Percentiles rank a stretch among this genome's conserved stretches.
Evolutionary conservation across 129 eudicot genomes (phyloP).

Genomic region (Artemisia annua): DNA sequence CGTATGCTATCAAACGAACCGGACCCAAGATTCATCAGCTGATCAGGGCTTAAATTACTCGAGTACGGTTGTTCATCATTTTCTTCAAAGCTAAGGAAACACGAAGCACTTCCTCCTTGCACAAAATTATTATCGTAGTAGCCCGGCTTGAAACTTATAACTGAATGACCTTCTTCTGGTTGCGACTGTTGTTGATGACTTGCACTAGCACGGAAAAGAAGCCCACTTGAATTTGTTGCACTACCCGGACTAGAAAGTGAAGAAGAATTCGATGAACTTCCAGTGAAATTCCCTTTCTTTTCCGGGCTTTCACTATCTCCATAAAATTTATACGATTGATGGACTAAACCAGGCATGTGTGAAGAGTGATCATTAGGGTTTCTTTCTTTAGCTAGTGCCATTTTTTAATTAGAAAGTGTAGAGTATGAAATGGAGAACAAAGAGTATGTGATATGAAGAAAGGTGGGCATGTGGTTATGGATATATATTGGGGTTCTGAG

Average conservation of each 20-base stretch:
- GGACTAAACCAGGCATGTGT: conserved; percentile 32
- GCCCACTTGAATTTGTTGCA: conserved; percentile 50
- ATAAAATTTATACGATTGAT: conserved; percentile 39
- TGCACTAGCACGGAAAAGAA: conserved; percentile 26
- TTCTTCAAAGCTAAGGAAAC: conserved; percentile 72
- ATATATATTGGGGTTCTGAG: conserved; percentile 24
- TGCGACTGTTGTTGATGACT: conserved; percentile 35
- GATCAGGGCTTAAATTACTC: conserved; percentile 26
- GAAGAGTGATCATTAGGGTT: conserved; percentile 43
- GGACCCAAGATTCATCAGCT: conserved; percentile 32
- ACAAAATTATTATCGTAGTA: conserved; percentile 46
- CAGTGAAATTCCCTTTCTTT: conserved; percentile 35
- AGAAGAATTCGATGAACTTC: conserved; percentile 56
- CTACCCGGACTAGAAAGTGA: conserved; percentile 77
- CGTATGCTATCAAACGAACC: conserved; percentile 37
- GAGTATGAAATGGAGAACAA: background rate
- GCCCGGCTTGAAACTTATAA: conserved; percentile 64
- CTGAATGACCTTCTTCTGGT: conserved; percentile 64
- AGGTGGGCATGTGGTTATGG: conserved; percentile 20
- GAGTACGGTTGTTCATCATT: conserved; percentile 37
- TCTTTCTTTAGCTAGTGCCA: conserved; percentile 67
- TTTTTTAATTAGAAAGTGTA: background rate
- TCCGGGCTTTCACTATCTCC: conserved; percentile 43
- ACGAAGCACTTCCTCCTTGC: conserved; percentile 43
- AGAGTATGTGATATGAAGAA: conserved; percentile 14